phyloP scores from a whole-genome alignment of 192 early-diverging fungal species.

The Coemansia furcata region DNA sequence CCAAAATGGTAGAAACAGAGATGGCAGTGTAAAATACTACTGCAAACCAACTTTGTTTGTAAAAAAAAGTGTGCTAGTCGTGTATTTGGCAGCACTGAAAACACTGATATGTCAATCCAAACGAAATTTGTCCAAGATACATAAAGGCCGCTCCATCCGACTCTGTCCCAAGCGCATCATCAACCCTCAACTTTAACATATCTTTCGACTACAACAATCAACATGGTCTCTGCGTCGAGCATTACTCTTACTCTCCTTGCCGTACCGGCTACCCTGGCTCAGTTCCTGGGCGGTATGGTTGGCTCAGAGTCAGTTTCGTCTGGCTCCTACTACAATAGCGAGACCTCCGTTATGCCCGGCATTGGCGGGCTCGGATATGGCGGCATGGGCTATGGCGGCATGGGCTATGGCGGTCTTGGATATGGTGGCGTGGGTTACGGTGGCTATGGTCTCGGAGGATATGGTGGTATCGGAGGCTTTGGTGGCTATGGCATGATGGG shows the following conservation, averaged over 20 bases:
- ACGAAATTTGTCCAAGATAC: neutral
- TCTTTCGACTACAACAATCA: neutral
- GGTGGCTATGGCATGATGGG: neutral
- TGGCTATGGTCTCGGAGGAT: slow-evolving; percentile 9
- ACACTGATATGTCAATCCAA: neutral
- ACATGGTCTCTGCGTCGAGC: slow-evolving; percentile 39
- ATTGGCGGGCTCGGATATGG: slow-evolving; percentile 6
- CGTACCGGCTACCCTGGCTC: slow-evolving; percentile 20
- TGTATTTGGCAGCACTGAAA: neutral
- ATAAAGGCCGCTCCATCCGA: neutral
- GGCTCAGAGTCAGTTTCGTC: slow-evolving; percentile 40
- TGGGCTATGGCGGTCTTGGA: slow-evolving; percentile 13
- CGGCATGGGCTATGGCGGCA: slow-evolving; percentile 11
- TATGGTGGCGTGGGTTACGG: slow-evolving; percentile 19
- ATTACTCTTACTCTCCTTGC: slow-evolving; percentile 17
- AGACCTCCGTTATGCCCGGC: slow-evolving; percentile 23
- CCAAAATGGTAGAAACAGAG: neutral
- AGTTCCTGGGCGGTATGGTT: slow-evolving; percentile 21
- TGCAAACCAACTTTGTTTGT: neutral
- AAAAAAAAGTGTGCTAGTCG: neutral
- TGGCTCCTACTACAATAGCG: slow-evolving; percentile 50
- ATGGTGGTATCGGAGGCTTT: slow-evolving; percentile 13
- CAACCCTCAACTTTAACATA: neutral
- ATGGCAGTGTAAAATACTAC: neutral
- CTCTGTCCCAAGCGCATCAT: neutral